Evolutionary conservation across 768 basidiomycete genomes (phyloP).

Genomic region (Scleroderma bovista): DNA sequence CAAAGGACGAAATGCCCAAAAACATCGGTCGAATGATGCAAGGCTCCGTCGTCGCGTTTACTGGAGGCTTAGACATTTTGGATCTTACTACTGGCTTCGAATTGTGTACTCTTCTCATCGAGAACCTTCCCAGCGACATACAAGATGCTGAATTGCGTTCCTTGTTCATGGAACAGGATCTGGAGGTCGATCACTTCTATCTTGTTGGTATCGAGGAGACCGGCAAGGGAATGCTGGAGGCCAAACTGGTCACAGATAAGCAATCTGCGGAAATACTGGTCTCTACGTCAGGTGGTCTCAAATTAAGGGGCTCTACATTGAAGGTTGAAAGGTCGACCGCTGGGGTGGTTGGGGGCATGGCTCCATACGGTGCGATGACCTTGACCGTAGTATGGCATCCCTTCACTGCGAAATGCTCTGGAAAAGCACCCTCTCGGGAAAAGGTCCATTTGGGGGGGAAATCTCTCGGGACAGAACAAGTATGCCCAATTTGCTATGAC

Average conservation of each 20-base stretch:
- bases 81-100: constrained; percentile 47
- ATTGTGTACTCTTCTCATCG: constrained; percentile 41
- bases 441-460: background rate
- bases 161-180: constrained; percentile 40
- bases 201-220: constrained; percentile 28
- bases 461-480: background rate
- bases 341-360: background rate
- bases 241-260: constrained; percentile 38
- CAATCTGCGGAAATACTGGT: constrained; percentile 38
- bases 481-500: constrained; percentile 55
- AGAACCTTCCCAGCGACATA: constrained; percentile 39
- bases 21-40: constrained; percentile 29
- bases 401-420: background rate
- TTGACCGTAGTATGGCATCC: background rate
- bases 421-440: background rate
- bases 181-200: constrained; percentile 30
- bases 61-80: constrained; percentile 43
- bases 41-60: constrained; percentile 44
- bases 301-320: constrained; percentile 35
- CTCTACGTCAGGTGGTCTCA: constrained; percentile 41
- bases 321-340: background rate
- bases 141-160: constrained; percentile 35
- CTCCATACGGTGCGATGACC: background rate
- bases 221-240: constrained; percentile 30
- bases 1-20: background rate